Percentiles rank a stretch among this genome's conserved stretches.
phyloP scores from a whole-genome alignment of 768 basidiomycete species.

The Clitopilus passeckerianus region DNA sequence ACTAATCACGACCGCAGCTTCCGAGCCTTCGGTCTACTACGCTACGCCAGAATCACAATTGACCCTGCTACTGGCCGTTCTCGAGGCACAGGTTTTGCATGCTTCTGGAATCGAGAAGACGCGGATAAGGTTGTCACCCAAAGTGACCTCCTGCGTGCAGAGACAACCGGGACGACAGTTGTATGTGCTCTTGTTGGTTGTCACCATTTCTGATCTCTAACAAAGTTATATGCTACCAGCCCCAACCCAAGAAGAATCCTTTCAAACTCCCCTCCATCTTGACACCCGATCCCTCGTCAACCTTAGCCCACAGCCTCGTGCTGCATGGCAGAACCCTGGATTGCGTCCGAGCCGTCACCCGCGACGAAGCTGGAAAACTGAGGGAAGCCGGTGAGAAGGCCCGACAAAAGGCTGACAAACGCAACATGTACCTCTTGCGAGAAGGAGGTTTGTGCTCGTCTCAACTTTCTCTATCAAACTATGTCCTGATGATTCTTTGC shows the following conservation, averaged over 20 bases:
- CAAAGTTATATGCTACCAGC: neutral
- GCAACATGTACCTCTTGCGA: conserved; percentile 91
- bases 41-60: conserved; percentile 88
- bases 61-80: conserved; percentile 82
- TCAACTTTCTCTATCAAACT: neutral
- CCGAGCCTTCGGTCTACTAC: conserved; percentile 85
- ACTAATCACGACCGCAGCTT: conserved; percentile 48
- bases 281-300: conserved; percentile 89
- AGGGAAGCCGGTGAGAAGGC: conserved; percentile 84
- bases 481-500: neutral
- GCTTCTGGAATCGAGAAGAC: conserved; percentile 92
- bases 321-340: conserved; percentile 92
- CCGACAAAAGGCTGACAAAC: conserved; percentile 88
- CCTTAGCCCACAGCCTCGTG: conserved; percentile 76
- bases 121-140: conserved; percentile 83
- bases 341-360: conserved; percentile 83
- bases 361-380: conserved; percentile 83
- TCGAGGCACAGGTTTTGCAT: conserved; percentile 93
- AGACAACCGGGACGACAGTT: conserved; percentile 47
- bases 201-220: neutral
- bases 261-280: conserved; percentile 86
- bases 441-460: conserved; percentile 75
- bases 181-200: conserved; percentile 14
- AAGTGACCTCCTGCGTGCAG: conserved; percentile 63
- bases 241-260: conserved; percentile 70